Base-by-base conservation (phyloP, 495 filamentous ascomycete species). In the Tuber aestivum region DNA sequence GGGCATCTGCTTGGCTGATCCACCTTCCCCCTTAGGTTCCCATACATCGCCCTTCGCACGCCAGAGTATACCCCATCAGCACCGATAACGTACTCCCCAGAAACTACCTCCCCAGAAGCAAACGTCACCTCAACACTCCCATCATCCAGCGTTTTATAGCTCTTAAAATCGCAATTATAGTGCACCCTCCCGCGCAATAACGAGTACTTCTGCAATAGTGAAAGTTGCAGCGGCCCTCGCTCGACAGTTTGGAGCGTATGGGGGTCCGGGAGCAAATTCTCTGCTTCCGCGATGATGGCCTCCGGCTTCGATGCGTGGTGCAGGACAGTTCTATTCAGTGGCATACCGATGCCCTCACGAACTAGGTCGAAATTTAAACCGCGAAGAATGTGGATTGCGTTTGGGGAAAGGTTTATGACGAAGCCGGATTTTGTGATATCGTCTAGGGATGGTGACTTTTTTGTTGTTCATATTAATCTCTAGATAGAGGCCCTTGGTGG, bases 21-120 rank as follows among this genome's bases (percentile, higher is more conserved):
- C 21, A 77, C 71, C 16, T 68, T 42, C 0, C 75, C 75, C 3
- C 35, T 69, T 12, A 70, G 72, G 3, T n/a, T 0, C 3, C 56
- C 74, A 70, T 81, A 80, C 37, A 76, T 48, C 10, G 71, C 71
- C 50, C 76, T 74, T 18, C 78, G 72, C 12, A 77, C 75, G 1
- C 41, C 40, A 20, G 73, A 75, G 32, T 80, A 48, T 8, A 73
- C 23, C 3, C 78, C 79, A 48, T 80, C 79, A 18, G 79, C 78
- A 0, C 78, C 79, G 16, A 81, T 23, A 32, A 80, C 71, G n/a
- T 74, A 79, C 16, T 61, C 45, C 5, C 74, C 75, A 3, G 41
- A 41, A 23, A 41, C 73, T 2, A 27, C 48, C 35, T n/a, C 37
- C 6, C 69, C 77, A 1, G 72, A 77, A 32, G 72, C 50, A 23